Evolutionary conservation across 108 stramenopile species (phyloP), one percentile per base, ranked within the genome.

Genomic region (Cyclotella distinguenda): DNA sequence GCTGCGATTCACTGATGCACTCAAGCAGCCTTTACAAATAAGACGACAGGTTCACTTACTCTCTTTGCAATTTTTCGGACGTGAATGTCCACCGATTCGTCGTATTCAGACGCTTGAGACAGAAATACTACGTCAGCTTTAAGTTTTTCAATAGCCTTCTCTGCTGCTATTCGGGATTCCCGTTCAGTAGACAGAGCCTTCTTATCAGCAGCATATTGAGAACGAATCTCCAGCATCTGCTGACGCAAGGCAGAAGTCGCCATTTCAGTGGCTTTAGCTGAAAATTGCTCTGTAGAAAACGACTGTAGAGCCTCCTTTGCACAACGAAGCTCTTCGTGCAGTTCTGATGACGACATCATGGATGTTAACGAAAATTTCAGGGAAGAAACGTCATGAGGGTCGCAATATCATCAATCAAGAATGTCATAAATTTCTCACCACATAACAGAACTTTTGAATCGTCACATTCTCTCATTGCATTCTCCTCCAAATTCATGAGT

Each of bases 251-350:
- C 84, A 18, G 80, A 52, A 4, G 85, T 68, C 13, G 86, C 86
- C 21, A 68, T 68, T 72, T 86, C 87, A 4, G 76, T 81, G 16
- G 88, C 90, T 48, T 75, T 81, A 8, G 73, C 82, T 31, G 85
- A 76, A n/a, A 84, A 67, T 65, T 82, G 84, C 65, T 92, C 86
- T 13, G 88, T 92, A 0, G 87, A 57, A 60, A 70, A 77, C 25
- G 86, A 66, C 52, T 84, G 88, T 21, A 92, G 39, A 40, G 80
- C 76, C 36, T 81, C 79, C 32, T 84, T 84, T 2, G 84, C 74
- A 63, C 79, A 70, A 3, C 76, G 56, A 16, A 89, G 66, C 58
- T 89, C 88, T 43, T 85, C 82, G 54, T 86, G 72, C 22, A 89
- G 33, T 49, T 85, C 54, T 55, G 50, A 27, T 4, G 31, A 28